These are phyloP conservation scores for Tetrahymena malaccensis DNA, from an alignment of 73 alveolate species.

Conservation along the genomic window DNA sequence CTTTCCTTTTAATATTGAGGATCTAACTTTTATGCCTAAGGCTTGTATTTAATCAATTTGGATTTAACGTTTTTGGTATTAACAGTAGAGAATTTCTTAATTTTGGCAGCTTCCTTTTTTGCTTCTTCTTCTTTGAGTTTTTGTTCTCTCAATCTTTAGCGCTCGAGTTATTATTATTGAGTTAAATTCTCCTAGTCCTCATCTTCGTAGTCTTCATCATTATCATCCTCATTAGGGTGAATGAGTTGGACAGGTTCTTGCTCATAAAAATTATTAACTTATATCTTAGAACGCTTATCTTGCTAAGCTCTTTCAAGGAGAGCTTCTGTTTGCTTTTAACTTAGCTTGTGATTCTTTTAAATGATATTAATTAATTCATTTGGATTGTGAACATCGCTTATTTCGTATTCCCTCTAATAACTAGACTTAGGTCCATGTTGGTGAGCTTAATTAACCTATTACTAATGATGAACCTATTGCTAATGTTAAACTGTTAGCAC, in stretches of 20 bases:
- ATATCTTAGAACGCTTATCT: background rate
- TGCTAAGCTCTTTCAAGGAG: background rate
- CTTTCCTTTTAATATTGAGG: slow-evolving; percentile 19
- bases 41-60: background rate
- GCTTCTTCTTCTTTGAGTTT: background rate
- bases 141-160: background rate
- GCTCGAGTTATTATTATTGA: background rate
- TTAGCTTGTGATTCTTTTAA: background rate
- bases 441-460: background rate
- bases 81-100: background rate
- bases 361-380: background rate
- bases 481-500: background rate
- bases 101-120: background rate
- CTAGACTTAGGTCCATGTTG: background rate
- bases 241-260: background rate
- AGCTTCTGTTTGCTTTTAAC: background rate
- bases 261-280: background rate
- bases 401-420: background rate
- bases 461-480: background rate
- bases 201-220: background rate
- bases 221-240: background rate
- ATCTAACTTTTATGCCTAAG: slow-evolving; percentile 21
- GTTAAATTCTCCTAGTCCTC: background rate
- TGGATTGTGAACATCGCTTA: background rate
- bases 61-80: background rate